Evolutionary conservation across 345 rosid species (phyloP), one percentile per base, ranked within the genome.

Genomic region (Lepidium aucheri): DNA sequence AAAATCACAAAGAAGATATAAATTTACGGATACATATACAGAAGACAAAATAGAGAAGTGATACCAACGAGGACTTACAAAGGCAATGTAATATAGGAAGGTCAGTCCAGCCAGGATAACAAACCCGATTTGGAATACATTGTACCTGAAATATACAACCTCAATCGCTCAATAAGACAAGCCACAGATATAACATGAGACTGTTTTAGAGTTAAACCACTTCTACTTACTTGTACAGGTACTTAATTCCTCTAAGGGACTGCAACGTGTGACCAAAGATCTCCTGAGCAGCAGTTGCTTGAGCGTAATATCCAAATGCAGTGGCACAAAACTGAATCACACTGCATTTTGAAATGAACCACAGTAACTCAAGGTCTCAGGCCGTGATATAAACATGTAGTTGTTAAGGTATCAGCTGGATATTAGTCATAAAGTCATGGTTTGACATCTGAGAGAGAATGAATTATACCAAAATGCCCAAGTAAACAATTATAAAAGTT

Each of bases 251-350:
- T 10, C 96, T 81, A 54, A 91, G 99, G 58, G 97, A 95, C 82
- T 91, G 88, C 81, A 95, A 82, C 1, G 99, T 95, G 84, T 89
- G 99, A 52, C 98, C 98, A 46, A 91, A 95, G 62, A 95, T 95
- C 79, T 95, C 97, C 52, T 95, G 99, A 0, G 98, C 99, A 51
- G 99, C 98, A 2, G 97, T 95, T 68, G 99, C 99, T 85, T 89
- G 98, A 50, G 97, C 98, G 66, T 89, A 95, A 75, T 89, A 95
- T 73, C 90, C 99, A 74, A 95, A 95, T 61, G 99, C 96, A 6
- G 94, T 87, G 62, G 98, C 73, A 30, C 98, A 95, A 68, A 95
- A 91, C 20, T 95, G 98, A 73, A 95, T 95, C 65, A 95, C 98
- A 77, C 99, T 95, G 91, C 63, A 81, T 74, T 51, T 43, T 43